Percentiles rank a stretch among this genome's conserved stretches.
Evolutionary conservation across 768 basidiomycete species (phyloP).

Genomic region (Suillus bovinus): DNA sequence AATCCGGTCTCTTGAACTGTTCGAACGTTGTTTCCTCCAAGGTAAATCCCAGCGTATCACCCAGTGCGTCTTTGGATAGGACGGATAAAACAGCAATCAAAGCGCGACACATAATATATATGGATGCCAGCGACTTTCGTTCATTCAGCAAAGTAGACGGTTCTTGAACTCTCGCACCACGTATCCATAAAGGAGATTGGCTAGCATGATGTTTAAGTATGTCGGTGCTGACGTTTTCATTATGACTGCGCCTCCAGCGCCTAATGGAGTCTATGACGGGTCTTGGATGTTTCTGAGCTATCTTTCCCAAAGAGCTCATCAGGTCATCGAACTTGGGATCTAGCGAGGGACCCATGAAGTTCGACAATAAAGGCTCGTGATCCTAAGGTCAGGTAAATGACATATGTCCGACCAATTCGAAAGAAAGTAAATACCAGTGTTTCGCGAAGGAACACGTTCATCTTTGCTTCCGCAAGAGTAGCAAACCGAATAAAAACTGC

Average conservation of each 20-base stretch:
- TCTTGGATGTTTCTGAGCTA: slow-evolving; percentile 82
- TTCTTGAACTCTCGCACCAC: slow-evolving; percentile 37
- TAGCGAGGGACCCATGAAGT: slow-evolving; percentile 68
- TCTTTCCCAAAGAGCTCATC: slow-evolving; percentile 80
- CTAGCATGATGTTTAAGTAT: slow-evolving; percentile 48
- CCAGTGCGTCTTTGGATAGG: slow-evolving; percentile 74
- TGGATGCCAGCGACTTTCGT: slow-evolving; percentile 78
- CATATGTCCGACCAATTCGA: background rate
- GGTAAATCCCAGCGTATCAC: slow-evolving; percentile 73
- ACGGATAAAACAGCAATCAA: slow-evolving; percentile 75
- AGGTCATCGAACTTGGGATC: slow-evolving; percentile 84
- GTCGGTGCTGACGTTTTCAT: slow-evolving; percentile 46
- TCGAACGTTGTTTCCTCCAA: slow-evolving; percentile 91
- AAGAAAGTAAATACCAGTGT: slow-evolving; percentile 51
- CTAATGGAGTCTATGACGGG: slow-evolving; percentile 84
- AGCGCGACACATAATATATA: slow-evolving; percentile 89
- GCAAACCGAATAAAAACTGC: slow-evolving; percentile 89
- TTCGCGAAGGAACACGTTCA: slow-evolving; percentile 71
- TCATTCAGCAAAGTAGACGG: slow-evolving; percentile 62
- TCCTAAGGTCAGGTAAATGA: slow-evolving; percentile 45
- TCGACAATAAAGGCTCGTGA: slow-evolving; percentile 62
- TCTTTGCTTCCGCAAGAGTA: slow-evolving; percentile 74
- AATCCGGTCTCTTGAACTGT: slow-evolving; percentile 72
- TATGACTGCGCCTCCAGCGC: slow-evolving; percentile 83
- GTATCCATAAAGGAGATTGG: slow-evolving; percentile 34